Base-by-base conservation (phyloP, 805 yeast species). In the Isabelozyma heimii region DNA sequence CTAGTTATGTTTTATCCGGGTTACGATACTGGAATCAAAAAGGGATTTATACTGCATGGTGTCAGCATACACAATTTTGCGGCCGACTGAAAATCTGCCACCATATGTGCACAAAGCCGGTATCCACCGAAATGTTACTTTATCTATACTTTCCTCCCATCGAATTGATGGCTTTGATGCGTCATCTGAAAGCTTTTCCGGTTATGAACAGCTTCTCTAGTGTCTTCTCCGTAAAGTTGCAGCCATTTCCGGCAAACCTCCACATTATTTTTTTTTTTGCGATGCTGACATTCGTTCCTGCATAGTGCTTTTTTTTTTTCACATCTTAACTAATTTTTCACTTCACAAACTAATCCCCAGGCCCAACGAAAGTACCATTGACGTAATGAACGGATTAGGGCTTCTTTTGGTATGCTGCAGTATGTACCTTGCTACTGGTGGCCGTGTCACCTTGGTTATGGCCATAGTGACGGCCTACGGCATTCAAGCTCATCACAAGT, bases 401-500 rank as follows among this genome's bases (percentile, higher is more conserved):
- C 50, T 62, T 37, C 54, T 59, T 47, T 57, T 54, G 3, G 53
- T 56, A 28, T 67, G 72, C 46, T 49, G 59, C 35, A 56, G 50
- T 7, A 24, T 66, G 5, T 73, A 76, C 53, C 57, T 69, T 37
- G 40, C 65, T 12, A 62, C 75, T 1, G 81, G 80, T 5, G 80
- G 80, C 14, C 65, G 81, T 51, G 58, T 73, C 62, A 56, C 77
- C 2, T 49, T 76, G 9, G 67, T 62, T 8, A 17, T 63, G 2
- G 65, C 67, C 5, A 61, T 55, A 2, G 37, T 47, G 13, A 58
- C 58, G 3, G 44, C 51, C 16, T 51, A 42, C 15, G 27, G 44
- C 40, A 33, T 57, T 30, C 50, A 50, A 43, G 15, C 46, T 47
- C 27, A 37, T 45, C 45, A 28, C 14, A 16, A 39, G 30, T 33